A percentile compares a stretch with the other conserved stretches of the same genome.
Conservation (phyloP, 2,329 filamentous ascomycete genomes). For the Fusarium luffae region DNA sequence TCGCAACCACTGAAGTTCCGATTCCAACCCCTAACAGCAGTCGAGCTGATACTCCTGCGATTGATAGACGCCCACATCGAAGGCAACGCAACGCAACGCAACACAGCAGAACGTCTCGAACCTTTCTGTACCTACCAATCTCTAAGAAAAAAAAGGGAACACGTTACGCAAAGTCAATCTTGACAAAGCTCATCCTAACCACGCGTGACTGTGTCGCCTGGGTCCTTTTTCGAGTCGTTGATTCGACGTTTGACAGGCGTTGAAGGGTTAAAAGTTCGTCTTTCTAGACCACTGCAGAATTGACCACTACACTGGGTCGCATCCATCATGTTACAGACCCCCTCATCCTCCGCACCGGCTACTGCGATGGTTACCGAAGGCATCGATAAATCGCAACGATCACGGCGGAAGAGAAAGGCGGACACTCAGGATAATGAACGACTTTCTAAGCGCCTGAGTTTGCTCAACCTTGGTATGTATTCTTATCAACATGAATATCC, state of each 20-base stretch:
- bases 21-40: slow-evolving; percentile 42
- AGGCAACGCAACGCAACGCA: slow-evolving; percentile 1
- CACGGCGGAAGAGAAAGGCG: slow-evolving; percentile 68
- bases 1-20: slow-evolving; percentile 34
- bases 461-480: slow-evolving; percentile 80
- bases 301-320: slow-evolving; percentile 15
- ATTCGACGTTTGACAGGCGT: slow-evolving; percentile 30
- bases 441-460: slow-evolving; percentile 84
- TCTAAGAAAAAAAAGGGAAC: slow-evolving; percentile 2
- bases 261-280: slow-evolving; percentile 35
- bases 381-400: slow-evolving; percentile 35
- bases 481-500: slow-evolving; percentile 2
- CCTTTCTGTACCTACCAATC: not conserved
- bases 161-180: slow-evolving; percentile 18
- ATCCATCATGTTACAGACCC: slow-evolving; percentile 53
- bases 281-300: slow-evolving; percentile 27
- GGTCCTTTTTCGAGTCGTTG: slow-evolving; percentile 24
- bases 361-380: slow-evolving; percentile 32
- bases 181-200: slow-evolving; percentile 23
- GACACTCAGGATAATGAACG: slow-evolving; percentile 73
- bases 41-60: slow-evolving; percentile 22
- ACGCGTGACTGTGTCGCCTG: slow-evolving; percentile 26
- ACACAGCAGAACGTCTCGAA: slow-evolving; percentile 2
- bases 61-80: slow-evolving; percentile 42
- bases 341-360: slow-evolving; percentile 37